Conservation (phyloP, 73 alveolate genomes). For the Effrenium voratum region DNA sequence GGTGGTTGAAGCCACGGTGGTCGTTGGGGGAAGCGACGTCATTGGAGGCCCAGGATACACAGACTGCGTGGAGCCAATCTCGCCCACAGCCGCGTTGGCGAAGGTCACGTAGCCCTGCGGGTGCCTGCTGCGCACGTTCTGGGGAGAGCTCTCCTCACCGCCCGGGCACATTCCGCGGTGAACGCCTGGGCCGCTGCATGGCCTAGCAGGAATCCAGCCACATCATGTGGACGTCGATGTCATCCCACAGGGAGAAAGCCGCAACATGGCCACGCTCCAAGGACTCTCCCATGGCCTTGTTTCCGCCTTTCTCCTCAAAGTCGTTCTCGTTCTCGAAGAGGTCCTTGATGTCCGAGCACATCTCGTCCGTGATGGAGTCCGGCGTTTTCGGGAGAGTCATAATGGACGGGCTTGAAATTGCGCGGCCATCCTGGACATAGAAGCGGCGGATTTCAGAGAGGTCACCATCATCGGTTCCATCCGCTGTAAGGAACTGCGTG, state of each 20-base stretch:
- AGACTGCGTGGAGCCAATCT: conserved; percentile 67
- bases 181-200: conserved; percentile 36
- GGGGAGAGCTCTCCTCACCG: conserved; percentile 48
- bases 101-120: conserved; percentile 36
- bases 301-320: conserved; percentile 87
- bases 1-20: background rate
- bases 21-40: too few species aligned
- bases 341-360: conserved; percentile 47
- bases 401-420: conserved; percentile 36
- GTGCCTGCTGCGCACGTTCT: conserved; percentile 28
- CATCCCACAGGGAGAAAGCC: conserved; percentile 94
- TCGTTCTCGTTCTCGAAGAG: conserved; percentile 80
- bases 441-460: conserved; percentile 94
- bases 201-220: conserved; percentile 93
- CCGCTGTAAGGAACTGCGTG: conserved; percentile 93
- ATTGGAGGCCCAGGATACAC: conserved; percentile 46
- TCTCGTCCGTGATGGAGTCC: conserved; percentile 63
- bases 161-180: conserved; percentile 59
- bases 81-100: conserved; percentile 51
- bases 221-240: conserved; percentile 86
- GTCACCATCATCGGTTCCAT: conserved; percentile 94
- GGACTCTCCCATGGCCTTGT: conserved; percentile 92
- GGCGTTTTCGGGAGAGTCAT: conserved; percentile 7
- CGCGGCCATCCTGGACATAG: conserved; percentile 84
- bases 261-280: conserved; percentile 92